Evolutionary conservation across 192 early-diverging fungal genomes (phyloP).

Genomic region (Physocladia obscura): DNA sequence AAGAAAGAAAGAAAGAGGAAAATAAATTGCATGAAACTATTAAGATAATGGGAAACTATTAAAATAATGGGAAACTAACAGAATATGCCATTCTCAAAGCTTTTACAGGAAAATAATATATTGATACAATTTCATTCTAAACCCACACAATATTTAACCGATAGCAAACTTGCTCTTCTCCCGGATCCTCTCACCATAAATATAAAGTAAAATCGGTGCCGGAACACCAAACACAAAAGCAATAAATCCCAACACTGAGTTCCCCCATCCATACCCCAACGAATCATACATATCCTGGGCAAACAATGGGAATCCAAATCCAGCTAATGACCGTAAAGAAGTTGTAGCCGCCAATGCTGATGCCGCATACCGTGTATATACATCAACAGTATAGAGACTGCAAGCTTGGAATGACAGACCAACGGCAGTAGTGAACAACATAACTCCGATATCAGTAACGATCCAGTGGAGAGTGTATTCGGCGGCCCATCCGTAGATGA

Average conservation of each 20-base stretch:
- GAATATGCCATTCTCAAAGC: too few species aligned
- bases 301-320: constrained; percentile 1
- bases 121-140: too few species aligned
- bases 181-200: constrained; percentile 1
- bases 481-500: constrained; percentile 2
- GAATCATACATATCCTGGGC: neutral
- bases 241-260: neutral
- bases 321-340: neutral
- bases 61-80: too few species aligned
- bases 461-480: constrained; percentile 1
- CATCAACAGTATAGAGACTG: neutral
- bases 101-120: too few species aligned
- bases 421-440: neutral
- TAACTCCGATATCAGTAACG: neutral
- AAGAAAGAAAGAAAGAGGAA: too few species aligned
- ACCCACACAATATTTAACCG: neutral
- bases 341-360: neutral
- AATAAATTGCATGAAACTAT: too few species aligned
- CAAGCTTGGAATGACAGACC: neutral
- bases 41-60: too few species aligned
- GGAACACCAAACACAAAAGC: neutral
- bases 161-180: neutral
- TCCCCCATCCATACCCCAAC: constrained; percentile 1
- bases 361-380: neutral
- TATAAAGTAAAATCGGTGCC: neutral